Evolutionary conservation across 1,284 basidiomycete species (phyloP), one percentile per base, ranked within the genome.

Genomic region (Pseudozyma pruni): DNA sequence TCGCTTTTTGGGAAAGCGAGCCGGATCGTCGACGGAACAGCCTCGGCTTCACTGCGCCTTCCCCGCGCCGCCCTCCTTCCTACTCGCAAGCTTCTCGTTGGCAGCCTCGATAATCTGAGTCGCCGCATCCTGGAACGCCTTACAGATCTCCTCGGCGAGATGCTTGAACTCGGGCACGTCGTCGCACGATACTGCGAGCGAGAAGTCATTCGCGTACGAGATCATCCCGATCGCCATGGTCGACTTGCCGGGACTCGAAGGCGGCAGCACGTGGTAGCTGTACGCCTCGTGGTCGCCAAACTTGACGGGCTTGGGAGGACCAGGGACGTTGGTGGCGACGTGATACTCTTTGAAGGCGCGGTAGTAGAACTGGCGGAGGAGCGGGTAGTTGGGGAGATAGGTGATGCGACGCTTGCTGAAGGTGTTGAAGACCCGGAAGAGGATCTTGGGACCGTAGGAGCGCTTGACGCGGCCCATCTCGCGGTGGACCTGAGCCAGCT

Each of bases 211-310:
- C 34, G 76, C 80, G 44, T 81, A 81, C 52, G 72, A 76, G 54
- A 81, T 81, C 78, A 80, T 80, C 39, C 80, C 80, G 46, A 80
- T 79, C 4, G 78, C 74, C 72, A 81, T 69, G 37, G 75, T 79
- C 20, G 77, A 69, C 59, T 80, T 81, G 52, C 80, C 80, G 4
- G 80, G 79, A 31, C 71, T 74, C 51, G 69, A 73, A 41, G 80
- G 80, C 20, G 80, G 80, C 17, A 81, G 72, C 33, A 81, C 79
- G 46, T 81, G 79, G 58, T 81, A 81, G 57, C 58, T 70, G 51
- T 72, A 80, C 13, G 80, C 80, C 56, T 80, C 68, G 62, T 81
- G 80, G 10, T 67, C 52, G 37, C 80, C 80, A 42, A 81, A 81
- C 27, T 51, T 55, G 41, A 81, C 78, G 0, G 66, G 72, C 68